Percentiles rank a stretch among this genome's conserved stretches.
These are phyloP conservation scores for Sporothrix mexicana DNA, from an alignment of 2,329 filamentous ascomycete species.

Conservation along the genomic window DNA sequence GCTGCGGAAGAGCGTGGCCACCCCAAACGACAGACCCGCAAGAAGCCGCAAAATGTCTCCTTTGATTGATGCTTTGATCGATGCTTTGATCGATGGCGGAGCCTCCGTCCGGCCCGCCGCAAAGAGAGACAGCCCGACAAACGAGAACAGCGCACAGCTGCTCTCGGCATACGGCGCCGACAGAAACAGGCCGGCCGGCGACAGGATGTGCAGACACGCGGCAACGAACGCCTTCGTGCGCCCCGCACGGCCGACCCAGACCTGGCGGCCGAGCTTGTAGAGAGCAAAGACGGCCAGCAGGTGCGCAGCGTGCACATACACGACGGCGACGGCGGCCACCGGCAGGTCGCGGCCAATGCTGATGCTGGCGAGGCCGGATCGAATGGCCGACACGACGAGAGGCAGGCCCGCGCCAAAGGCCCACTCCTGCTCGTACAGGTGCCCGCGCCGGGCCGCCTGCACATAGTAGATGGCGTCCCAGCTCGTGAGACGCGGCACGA, in stretches of 20 bases:
- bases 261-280: constrained; percentile 36
- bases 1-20: constrained; percentile 76
- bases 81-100: constrained; percentile 38
- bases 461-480: constrained; percentile 86
- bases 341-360: background rate
- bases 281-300: constrained; percentile 65
- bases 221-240: constrained; percentile 63
- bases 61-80: constrained; percentile 35
- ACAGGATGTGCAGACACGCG: constrained; percentile 78
- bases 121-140: constrained; percentile 75
- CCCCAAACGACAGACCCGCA: constrained; percentile 72
- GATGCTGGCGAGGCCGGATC: constrained; percentile 30
- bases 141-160: constrained; percentile 76
- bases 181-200: constrained; percentile 87
- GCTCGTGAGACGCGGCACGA: constrained; percentile 66
- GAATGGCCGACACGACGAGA: constrained; percentile 48
- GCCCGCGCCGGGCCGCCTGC: constrained; percentile 65
- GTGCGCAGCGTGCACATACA: constrained; percentile 76
- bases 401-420: constrained; percentile 69
- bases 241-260: constrained; percentile 34
- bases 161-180: constrained; percentile 86
- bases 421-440: constrained; percentile 83
- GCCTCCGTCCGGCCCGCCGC: constrained; percentile 44
- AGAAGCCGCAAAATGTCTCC: constrained; percentile 61
- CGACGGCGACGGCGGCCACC: constrained; percentile 61